Evolutionary conservation across 2,329 filamentous ascomycete genomes (phyloP), one percentile per base, ranked within the genome.

Genomic region (Aspergillus caelatus): DNA sequence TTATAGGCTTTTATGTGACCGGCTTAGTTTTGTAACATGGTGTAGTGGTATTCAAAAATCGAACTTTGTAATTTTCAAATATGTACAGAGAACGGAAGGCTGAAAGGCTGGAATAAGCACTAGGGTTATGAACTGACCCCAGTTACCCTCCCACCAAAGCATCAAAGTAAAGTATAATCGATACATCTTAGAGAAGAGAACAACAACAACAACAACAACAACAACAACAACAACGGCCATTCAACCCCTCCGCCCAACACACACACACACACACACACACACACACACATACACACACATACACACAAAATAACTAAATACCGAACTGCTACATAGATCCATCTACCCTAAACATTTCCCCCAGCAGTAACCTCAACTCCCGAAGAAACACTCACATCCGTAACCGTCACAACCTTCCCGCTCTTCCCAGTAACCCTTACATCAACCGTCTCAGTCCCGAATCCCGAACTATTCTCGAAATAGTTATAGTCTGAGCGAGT

Each of bases 391-490:
- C 68, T 77, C 2, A 89, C 85, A 23, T 79, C 74, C 65, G 83
- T 84, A 9, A 89, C 82, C 8, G 80, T 76, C 14, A 89, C 78
- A 0, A 71, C 79, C 66, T 81, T 78, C 1, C 88, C 87, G 50
- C 80, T 80, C 3, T 77, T 71, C 64, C 84, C 83, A 1, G 86
- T 89, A 43, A 89, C 80, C 64, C 81, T 82, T 41, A 90, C 80
- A 67, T 85, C 81, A 1, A 89, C 85, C 3, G 74, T 82, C 10
- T 80, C 75, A 0, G 81, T 82, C 0, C 86, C 85, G 68, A 87
- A 88, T 0, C 88, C 88, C 62, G 80, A 78, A 0, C 78, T 62
- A 68, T 88, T 82, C 80, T 89, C 83, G 53, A 90, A 90, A 78
- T 83, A 90, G 80, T 90, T 86, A 74, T 87, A 87, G 32, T 78